phyloP scores from a whole-genome alignment of 1,284 basidiomycete genomes.

The Ganoderma multipileum region DNA sequence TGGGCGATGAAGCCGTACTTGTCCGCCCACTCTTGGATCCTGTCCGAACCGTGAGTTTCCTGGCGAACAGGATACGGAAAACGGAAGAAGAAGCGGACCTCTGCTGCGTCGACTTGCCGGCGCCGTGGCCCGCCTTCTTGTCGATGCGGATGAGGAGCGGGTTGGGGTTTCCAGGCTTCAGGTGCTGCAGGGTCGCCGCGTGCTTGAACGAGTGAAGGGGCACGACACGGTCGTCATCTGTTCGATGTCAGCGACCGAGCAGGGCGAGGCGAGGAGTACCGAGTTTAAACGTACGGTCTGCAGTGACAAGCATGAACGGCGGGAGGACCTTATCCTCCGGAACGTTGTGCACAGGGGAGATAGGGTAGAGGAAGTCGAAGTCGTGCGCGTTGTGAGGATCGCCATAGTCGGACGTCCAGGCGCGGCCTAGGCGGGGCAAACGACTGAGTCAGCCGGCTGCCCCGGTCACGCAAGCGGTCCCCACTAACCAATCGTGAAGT shows the following conservation, averaged over 20 bases:
- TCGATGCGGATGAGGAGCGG: conserved; percentile 80
- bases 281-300: conserved; percentile 65
- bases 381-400: conserved; percentile 76
- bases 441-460: neutral
- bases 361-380: conserved; percentile 83
- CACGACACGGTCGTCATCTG: conserved; percentile 85
- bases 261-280: neutral
- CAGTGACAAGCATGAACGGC: conserved; percentile 74
- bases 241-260: neutral
- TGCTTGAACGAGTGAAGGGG: conserved; percentile 86
- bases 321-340: conserved; percentile 67
- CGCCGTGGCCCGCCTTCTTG: conserved; percentile 82
- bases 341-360: conserved; percentile 82
- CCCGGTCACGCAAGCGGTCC: neutral
- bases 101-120: conserved; percentile 80
- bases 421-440: conserved; percentile 54
- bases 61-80: too few relatives aligned
- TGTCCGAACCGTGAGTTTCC: conserved; percentile 39
- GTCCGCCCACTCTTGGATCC: conserved; percentile 78
- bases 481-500: conserved; percentile 74
- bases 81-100: conserved; percentile 46
- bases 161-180: conserved; percentile 65
- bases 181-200: conserved; percentile 76
- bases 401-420: conserved; percentile 87
- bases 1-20: conserved; percentile 81